Evolutionary conservation across 257 asterid genomes (phyloP), one percentile per base, ranked within the genome.

Genomic region (Asclepias syriaca): DNA sequence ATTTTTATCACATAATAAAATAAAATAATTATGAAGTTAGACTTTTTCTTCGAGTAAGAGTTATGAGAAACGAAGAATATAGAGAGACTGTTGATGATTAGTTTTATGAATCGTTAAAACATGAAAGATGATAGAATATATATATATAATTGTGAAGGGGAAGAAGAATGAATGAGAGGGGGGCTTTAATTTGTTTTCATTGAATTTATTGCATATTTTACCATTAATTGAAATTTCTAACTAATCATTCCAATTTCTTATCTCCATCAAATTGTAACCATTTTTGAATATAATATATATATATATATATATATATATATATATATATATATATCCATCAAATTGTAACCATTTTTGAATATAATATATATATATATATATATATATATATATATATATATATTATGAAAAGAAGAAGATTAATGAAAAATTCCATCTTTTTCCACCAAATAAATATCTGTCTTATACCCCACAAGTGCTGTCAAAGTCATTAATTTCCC

Each of bases 381-480:
- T 34, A 34, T 34, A 34, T n/a, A n/a, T 68, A 46, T 75, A 69
- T 32, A 49, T 49, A 49, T 13, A 12, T 50, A 50, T 34, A 34
- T 34, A 34, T 34, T 34, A 24, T 34, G 39, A 34, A 34, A 34
- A 34, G 39, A 34, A 34, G 39, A 34, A 34, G 71, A 51, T 73
- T 77, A 22, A 59, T 50, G n/a, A 46, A 51, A 55, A 59, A 72
- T 12, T 50, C 77, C 58, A 60, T 69, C 63, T 66, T 6, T 79
- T 84, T 86, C 85, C 89, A 84, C 84, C 86, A 86, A 86, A 89
- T 75, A 85, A 89, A 85, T 88, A 84, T 88, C 89, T 92, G 93
- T 85, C 84, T 66, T 13, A 32, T 74, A 75, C 71, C 94, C 96
- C 93, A 85, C 92, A 83, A 85, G 67, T 88, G 91, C 93, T 90